phyloP scores from a whole-genome alignment of 208 protist species.

The Plasmodiophora brassicae region DNA sequence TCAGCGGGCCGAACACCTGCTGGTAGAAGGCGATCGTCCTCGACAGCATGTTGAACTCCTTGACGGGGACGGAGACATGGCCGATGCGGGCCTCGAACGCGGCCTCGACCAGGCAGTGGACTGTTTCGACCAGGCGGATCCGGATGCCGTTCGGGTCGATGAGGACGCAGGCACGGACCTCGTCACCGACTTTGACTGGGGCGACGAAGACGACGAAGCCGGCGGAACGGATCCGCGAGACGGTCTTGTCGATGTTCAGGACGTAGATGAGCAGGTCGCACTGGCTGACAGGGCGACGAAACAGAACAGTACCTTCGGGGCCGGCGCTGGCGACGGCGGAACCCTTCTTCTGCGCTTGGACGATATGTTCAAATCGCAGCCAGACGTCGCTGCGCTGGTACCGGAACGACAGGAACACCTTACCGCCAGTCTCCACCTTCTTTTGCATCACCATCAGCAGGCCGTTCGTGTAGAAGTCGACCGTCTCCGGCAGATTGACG shows the following conservation, averaged over 20 bases:
- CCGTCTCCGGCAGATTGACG: neutral
- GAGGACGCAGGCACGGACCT: constrained; percentile 4
- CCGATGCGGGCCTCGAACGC: neutral
- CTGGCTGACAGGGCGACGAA: neutral
- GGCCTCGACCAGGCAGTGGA: neutral
- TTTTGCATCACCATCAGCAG: constrained; percentile 17
- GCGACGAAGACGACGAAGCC: neutral
- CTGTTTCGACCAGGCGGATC: neutral
- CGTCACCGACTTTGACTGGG: neutral
- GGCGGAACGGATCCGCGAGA: neutral
- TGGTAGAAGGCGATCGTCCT: neutral
- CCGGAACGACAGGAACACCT: neutral
- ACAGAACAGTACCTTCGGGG: neutral
- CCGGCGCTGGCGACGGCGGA: neutral
- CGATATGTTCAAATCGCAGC: neutral
- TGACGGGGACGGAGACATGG: neutral
- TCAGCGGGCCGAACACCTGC: neutral
- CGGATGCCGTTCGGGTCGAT: constrained; percentile 5
- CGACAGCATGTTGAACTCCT: neutral
- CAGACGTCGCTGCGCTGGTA: constrained; percentile 14
- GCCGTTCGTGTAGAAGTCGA: neutral
- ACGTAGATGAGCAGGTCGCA: constrained; percentile 1
- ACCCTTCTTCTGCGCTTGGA: neutral
- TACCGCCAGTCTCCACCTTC: neutral
- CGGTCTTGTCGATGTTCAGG: neutral